Percentiles rank a stretch among this genome's conserved stretches.
Evolutionary conservation across 2,329 filamentous ascomycete genomes (phyloP).

Genomic region (Chalara sp.): DNA sequence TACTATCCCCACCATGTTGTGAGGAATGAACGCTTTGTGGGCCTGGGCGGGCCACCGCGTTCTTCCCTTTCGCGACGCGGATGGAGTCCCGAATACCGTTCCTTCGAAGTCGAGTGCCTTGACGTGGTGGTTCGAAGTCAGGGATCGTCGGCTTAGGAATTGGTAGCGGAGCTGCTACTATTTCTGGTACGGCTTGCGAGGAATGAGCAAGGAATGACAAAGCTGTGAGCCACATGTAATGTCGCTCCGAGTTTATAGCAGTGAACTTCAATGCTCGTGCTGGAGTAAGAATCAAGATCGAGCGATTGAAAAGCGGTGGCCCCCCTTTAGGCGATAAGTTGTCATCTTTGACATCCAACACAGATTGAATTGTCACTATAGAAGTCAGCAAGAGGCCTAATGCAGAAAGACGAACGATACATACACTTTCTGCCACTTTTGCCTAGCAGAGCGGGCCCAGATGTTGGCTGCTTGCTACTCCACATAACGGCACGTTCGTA

Average conservation of each 20-base stretch:
- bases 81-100: slow-evolving; percentile 78
- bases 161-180: slow-evolving; percentile 50
- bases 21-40: slow-evolving; percentile 30
- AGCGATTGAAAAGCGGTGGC: slow-evolving; percentile 70
- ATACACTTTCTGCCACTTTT: slow-evolving; percentile 92
- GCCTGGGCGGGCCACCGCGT: slow-evolving; percentile 29
- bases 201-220: slow-evolving; percentile 93
- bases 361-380: slow-evolving; percentile 86
- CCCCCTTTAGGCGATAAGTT: slow-evolving; percentile 73
- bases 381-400: slow-evolving; percentile 23
- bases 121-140: slow-evolving; percentile 36
- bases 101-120: slow-evolving; percentile 26
- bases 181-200: slow-evolving; percentile 70
- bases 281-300: slow-evolving; percentile 90
- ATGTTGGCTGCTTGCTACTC: slow-evolving; percentile 95
- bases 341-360: slow-evolving; percentile 93
- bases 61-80: slow-evolving; percentile 69
- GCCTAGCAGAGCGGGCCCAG: slow-evolving; percentile 79
- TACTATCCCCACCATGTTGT: slow-evolving; percentile 14
- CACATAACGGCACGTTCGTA: slow-evolving; percentile 95
- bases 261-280: slow-evolving; percentile 95
- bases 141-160: slow-evolving; percentile 41
- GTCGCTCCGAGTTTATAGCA: slow-evolving; percentile 71
- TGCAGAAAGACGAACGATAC: slow-evolving; percentile 31
- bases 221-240: slow-evolving; percentile 92